Base-by-base conservation (phyloP, 2,329 filamentous ascomycete species). In the Daldinia eschscholtzii region DNA sequence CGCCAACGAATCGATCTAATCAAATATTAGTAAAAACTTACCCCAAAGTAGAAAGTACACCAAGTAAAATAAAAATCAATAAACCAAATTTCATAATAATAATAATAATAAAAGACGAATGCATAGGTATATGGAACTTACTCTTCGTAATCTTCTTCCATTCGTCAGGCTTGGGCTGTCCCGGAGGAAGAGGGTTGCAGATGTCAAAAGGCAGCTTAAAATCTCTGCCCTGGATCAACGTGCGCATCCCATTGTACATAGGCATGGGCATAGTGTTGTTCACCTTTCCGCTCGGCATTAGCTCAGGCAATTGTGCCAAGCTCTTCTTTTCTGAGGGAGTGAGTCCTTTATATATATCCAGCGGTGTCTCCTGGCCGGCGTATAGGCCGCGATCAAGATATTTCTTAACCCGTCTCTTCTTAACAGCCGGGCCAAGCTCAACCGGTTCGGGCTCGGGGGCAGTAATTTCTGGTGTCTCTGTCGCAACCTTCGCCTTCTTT, bases 111-210 rank as follows among this genome's bases (percentile, higher is more conserved):
- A 10, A 15, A n/a, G 28, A 52, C 13, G 20, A 61, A 37, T 15
- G 60, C 18, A n/a, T 41, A 42, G 37, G 23, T 33, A 53, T n/a
- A 41, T 60, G 6, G 48, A 81, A 81, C 91, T 84, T 84, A 97
- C 93, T 98, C 81, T 92, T 96, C 71, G 93, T 94, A 74, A 96
- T 91, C 79, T 95, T 95, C 73, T 91, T 90, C 92, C 94, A 99
- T 75, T 97, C 93, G 73, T 97, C 91, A 0, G 95, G 94, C 80
- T 97, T 97, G 26, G 94, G 93, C 77, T 97, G 93, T 57, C 92
- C 93, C 1, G 90, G 89, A 3, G 93, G 92, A 20, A 97, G 87
- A 2, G 95, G 95, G 61, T 93, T 92, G 83, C 95, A 98, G 55
- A 97, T 86, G 78, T 97, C 92, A 76, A 89, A 98, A 0, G 96